Conservation (phyloP, 2,329 filamentous ascomycete genomes). For the Chalara sp. region DNA sequence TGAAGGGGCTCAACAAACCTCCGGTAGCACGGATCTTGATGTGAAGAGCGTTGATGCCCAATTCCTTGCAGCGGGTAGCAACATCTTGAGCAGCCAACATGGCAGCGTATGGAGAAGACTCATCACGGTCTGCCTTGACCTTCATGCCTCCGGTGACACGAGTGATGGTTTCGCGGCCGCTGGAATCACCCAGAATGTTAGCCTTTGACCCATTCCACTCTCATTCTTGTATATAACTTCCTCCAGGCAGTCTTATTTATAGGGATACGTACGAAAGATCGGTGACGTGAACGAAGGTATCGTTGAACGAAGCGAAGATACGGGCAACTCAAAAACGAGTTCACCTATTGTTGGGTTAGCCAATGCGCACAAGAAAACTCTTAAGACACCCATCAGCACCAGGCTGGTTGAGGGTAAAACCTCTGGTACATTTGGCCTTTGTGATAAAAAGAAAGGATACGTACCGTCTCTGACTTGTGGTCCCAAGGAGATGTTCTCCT, state of each 20-base stretch:
- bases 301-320: conserved; percentile 71
- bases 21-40: conserved; percentile 99
- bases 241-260: conserved; percentile 14
- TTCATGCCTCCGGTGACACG: conserved; percentile 99
- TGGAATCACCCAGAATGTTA: conserved; percentile 66
- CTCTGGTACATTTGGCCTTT: neutral
- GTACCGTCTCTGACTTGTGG: conserved; percentile 93
- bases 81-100: conserved; percentile 99
- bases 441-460: conserved; percentile 21
- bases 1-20: conserved; percentile 45
- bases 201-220: conserved; percentile 39
- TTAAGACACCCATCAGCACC: no score
- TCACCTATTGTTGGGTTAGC: conserved; percentile 42
- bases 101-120: conserved; percentile 98
- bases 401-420: no score
- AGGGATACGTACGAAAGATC: conserved; percentile 74
- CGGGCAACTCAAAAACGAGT: conserved; percentile 72
- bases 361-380: no score
- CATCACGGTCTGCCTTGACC: conserved; percentile 99
- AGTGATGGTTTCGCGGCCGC: conserved; percentile 99
- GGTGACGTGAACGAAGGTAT: conserved; percentile 89
- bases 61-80: conserved; percentile 79
- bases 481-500: conserved; percentile 98
- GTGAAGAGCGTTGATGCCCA: conserved; percentile 92
- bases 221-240: conserved; percentile 6